These are phyloP conservation scores for Syzygium aromaticum DNA, from an alignment of 345 rosid genomes.

Conservation along the genomic window DNA sequence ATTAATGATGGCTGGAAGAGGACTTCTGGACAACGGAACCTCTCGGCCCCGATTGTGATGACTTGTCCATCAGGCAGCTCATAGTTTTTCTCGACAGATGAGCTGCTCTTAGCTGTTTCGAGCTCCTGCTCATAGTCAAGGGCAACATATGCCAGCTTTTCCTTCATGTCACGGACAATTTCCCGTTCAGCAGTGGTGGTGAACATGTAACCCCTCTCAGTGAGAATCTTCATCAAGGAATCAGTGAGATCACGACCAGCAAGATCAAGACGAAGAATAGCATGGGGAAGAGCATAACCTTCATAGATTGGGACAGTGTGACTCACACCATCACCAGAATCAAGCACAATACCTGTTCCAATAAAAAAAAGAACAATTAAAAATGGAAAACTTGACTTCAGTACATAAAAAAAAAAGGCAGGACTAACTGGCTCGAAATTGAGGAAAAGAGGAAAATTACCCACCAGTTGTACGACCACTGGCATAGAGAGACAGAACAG, in stretches of 20 bases:
- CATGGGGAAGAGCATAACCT: conserved; percentile 52
- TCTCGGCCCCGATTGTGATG: conserved; percentile 57
- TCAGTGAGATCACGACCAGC: conserved; percentile 57
- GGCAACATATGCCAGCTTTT: conserved; percentile 50
- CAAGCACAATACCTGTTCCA: conserved; percentile 42
- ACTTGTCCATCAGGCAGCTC: conserved; percentile 54
- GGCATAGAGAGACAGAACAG: conserved; percentile 43
- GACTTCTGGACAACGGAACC: conserved; percentile 61
- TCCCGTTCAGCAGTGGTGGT: conserved; percentile 71
- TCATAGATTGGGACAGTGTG: conserved; percentile 57
- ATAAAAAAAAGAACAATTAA: not conserved
- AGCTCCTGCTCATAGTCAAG: conserved; percentile 48
- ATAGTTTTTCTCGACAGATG: conserved; percentile 47
- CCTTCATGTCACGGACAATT: conserved; percentile 85
- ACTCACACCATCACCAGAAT: conserved; percentile 65
- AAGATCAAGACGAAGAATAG: conserved; percentile 48
- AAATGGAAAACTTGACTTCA: not conserved
- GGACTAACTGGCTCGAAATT: not conserved
- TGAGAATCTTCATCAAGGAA: conserved; percentile 50
- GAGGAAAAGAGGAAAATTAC: not conserved
- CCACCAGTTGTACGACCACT: conserved; percentile 54
- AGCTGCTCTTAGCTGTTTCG: conserved; percentile 48
- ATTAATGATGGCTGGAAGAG: conserved; percentile 57
- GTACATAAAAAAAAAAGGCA: not conserved
- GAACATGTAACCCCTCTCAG: conserved; percentile 52